These are phyloP conservation scores for Pseudohalonectria lignicola DNA, from an alignment of 2,329 filamentous ascomycete species.

Conservation along the genomic window DNA sequence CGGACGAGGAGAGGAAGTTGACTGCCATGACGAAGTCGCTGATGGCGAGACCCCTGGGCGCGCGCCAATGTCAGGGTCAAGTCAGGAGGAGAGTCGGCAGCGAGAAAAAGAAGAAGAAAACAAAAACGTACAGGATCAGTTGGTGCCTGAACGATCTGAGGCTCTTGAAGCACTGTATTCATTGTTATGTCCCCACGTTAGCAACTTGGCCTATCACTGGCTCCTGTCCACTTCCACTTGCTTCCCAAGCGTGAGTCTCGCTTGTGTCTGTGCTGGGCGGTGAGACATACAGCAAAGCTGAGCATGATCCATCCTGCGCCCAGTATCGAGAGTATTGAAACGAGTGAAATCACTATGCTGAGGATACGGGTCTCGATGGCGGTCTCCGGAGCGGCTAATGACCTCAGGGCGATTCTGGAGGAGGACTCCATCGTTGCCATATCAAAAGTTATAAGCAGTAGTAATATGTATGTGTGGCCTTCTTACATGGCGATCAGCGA, in stretches of 20 bases:
- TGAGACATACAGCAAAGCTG: conserved; percentile 19
- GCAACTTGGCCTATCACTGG: no score
- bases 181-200: neutral
- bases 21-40: conserved; percentile 27
- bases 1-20: conserved; percentile 25
- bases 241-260: no score
- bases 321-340: conserved; percentile 20
- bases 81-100: no score
- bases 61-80: no score
- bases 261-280: no score
- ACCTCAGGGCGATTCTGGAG: neutral
- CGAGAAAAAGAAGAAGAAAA: no score
- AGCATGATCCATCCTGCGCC: conserved; percentile 25
- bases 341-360: conserved; percentile 18
- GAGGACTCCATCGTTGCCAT: no score
- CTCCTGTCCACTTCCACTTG: no score
- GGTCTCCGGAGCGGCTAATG: neutral
- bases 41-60: conserved; percentile 21
- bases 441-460: no score
- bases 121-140: conserved; percentile 17
- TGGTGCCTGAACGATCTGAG: conserved; percentile 26
- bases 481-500: no score
- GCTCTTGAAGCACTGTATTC: conserved; percentile 20
- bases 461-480: no score
- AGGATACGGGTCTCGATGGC: conserved; percentile 10